A percentile compares a stretch with the other conserved stretches of the same genome.
phyloP scores from a whole-genome alignment of 2,329 filamentous ascomycete species.

The Pseudonectria foliicola region DNA sequence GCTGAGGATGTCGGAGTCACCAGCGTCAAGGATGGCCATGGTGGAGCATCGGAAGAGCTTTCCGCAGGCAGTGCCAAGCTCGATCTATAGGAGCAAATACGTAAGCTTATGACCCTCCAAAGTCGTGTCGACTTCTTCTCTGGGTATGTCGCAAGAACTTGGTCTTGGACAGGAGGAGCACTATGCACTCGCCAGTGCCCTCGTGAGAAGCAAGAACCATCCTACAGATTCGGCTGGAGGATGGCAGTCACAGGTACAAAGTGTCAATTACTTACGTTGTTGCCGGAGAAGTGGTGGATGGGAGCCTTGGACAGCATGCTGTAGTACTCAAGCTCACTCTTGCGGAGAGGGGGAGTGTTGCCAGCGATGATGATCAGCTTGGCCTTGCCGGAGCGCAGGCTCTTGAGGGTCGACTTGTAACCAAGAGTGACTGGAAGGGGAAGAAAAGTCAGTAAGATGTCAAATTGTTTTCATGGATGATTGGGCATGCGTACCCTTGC shows the following conservation, averaged over 20 bases:
- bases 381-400: conserved; percentile 89
- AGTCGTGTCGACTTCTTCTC: conserved; percentile 86
- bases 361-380: conserved; percentile 92
- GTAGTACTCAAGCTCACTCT: conserved; percentile 96
- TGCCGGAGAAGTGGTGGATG: conserved; percentile 96
- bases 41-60: conserved; percentile 98
- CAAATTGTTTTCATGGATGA: not conserved
- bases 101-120: conserved; percentile 79
- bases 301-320: conserved; percentile 87
- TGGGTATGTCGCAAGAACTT: conserved; percentile 53
- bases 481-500: conserved; percentile 58
- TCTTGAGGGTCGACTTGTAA: conserved; percentile 59
- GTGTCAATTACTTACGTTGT: conserved; percentile 75
- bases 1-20: conserved; percentile 95
- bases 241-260: conserved; percentile 16
- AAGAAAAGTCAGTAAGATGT: conserved; percentile 9
- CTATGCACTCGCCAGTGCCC: conserved; percentile 12
- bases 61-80: conserved; percentile 95
- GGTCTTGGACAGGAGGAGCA: conserved; percentile 17
- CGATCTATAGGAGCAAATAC: conserved; percentile 61
- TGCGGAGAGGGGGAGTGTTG: conserved; percentile 96
- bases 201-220: conserved; percentile 17
- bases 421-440: conserved; percentile 31
- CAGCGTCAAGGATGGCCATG: conserved; percentile 94
- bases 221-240: conserved; percentile 12